Evolutionary conservation across 129 eudicot genomes (phyloP), one percentile per base, ranked within the genome.

Genomic region (Logfia minima): DNA sequence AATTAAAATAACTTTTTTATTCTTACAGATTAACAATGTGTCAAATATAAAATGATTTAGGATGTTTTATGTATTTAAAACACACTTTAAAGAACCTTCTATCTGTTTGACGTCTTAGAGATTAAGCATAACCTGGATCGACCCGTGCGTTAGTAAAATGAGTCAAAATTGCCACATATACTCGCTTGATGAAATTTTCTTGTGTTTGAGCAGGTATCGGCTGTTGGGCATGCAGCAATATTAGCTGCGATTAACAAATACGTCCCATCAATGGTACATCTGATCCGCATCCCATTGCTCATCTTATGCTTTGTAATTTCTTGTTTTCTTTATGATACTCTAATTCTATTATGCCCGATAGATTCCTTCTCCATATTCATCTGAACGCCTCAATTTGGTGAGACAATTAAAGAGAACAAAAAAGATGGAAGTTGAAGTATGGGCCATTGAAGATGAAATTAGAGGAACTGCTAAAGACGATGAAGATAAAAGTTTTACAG

Each of bases 141-240:
- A 68, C 53, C 72, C 16, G 2, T 68, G 53, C 52, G 8, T 8
- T 32, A 18, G 29, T 67, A 68, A 24, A 68, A 37, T 21, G 31
- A 55, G 53, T 19, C 53, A 14, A n/a, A 67, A 67, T 67, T 37
- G 52, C 70, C 66, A 23, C 69, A 29, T 64, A 14, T 26, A 14
- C 2, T 63, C 23, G 17, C 4, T 7, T 0, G 17, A 64, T 64
- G 35, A 29, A 17, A 13, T 18, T 11, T 28, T 55, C n/a, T 35
- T 68, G 53, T 68, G 53, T 35, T 67, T 68, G 72, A 21, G 72
- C 72, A 68, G 72, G 53, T 68, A 4, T 56, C 96, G 8, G 88
- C 96, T 32, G 84, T 90, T 17, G 96, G 96, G 10, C 96, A 90
- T 83, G 96, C 96, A 61, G 96, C 92, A 61, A 87, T 90, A 61